Evolutionary conservation across 176 grass and related monocot species (phyloP).

Genomic region (Puccinellia tenuiflora): DNA sequence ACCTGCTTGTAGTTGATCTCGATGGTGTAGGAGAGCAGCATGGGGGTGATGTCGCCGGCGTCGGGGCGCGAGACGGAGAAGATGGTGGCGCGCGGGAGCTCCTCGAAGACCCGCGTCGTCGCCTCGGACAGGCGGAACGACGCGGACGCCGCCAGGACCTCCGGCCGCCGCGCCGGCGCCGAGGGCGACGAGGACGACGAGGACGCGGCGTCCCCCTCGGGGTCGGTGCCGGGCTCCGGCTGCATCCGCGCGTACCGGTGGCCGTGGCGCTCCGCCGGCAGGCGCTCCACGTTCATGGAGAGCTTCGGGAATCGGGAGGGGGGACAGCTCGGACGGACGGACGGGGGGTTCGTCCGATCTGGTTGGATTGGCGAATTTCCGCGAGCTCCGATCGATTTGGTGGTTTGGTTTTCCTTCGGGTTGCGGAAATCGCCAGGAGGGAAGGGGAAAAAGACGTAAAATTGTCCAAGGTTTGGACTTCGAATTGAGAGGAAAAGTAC

Average conservation of each 20-base stretch:
- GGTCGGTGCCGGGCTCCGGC: conserved; percentile 4
- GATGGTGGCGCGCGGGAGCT: conserved; percentile 68
- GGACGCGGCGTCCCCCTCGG: not conserved
- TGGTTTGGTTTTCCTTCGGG: not conserved
- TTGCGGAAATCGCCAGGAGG: conserved; percentile 3
- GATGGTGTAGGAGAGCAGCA: conserved; percentile 92
- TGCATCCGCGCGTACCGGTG: conserved; percentile 55
- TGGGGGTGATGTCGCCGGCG: conserved; percentile 85
- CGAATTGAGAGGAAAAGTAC: not conserved
- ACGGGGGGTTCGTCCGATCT: conserved; percentile 18
- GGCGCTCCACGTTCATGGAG: conserved; percentile 53
- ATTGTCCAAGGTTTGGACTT: not conserved
- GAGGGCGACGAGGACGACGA: not conserved
- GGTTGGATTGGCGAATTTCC: conserved; percentile 18
- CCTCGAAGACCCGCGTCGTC: conserved; percentile 62
- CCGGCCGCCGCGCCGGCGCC: conserved; percentile 18
- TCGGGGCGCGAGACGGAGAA: conserved; percentile 78
- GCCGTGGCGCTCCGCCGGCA: conserved; percentile 26
- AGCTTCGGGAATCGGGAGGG: not conserved
- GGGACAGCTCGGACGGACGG: not conserved
- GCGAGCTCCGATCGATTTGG: not conserved
- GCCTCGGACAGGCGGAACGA: conserved; percentile 56
- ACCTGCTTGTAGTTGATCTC: conserved; percentile 96
- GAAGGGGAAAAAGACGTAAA: not conserved
- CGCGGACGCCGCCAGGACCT: conserved; percentile 56